Conservation (phyloP, 1,284 basidiomycete genomes). For the Ceratobasidium papillatum region DNA sequence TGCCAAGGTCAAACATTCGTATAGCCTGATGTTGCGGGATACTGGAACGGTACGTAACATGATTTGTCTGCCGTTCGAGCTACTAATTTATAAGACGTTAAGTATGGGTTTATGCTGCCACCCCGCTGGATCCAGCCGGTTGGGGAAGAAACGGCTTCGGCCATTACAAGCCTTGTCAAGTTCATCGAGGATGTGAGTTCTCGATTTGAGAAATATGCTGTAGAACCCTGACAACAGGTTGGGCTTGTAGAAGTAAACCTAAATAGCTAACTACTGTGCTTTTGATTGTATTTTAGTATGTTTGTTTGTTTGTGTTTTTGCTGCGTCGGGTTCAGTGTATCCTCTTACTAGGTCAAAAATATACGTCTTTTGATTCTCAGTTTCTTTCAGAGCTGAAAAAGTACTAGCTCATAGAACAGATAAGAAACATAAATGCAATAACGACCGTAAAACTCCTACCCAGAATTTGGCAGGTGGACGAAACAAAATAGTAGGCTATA, state of each 20-base stretch:
- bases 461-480: too few species aligned
- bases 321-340: too few species aligned
- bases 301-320: too few species aligned
- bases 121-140: constrained; percentile 76
- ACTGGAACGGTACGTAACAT: constrained; percentile 73
- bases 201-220: neutral
- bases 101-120: constrained; percentile 85
- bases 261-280: neutral
- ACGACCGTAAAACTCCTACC: too few species aligned
- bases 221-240: too few species aligned
- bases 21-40: constrained; percentile 80
- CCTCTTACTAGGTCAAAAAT: too few species aligned
- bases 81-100: constrained; percentile 6
- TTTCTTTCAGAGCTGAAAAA: too few species aligned
- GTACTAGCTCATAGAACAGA: too few species aligned
- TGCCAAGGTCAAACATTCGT: constrained; percentile 75
- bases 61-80: constrained; percentile 14
- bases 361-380: too few species aligned
- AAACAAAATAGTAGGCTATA: too few species aligned
- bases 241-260: neutral
- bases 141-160: constrained; percentile 75
- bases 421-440: too few species aligned
- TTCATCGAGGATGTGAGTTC: constrained; percentile 61
- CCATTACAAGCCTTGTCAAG: constrained; percentile 70
- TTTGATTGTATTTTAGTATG: neutral